Evolutionary conservation across 164 flowering plant genomes (phyloP).

Genomic region (Nymphaea thermarum): DNA sequence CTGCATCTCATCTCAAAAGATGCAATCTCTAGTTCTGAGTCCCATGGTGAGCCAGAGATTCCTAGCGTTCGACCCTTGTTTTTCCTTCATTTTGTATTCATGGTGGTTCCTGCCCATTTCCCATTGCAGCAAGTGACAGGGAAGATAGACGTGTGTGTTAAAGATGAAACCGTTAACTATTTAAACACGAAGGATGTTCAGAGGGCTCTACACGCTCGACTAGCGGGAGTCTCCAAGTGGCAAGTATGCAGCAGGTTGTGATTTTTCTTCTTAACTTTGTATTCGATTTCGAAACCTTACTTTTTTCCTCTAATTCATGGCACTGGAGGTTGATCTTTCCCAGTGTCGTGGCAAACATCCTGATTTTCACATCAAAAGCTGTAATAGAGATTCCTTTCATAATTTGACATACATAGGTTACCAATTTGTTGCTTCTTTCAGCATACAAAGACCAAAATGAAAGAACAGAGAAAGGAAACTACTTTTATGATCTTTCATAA

Average conservation of each 20-base stretch:
- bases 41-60: slow-evolving; percentile 36
- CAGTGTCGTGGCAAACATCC: not conserved
- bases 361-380: not conserved
- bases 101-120: not conserved
- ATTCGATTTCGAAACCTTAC: not conserved
- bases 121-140: slow-evolving; percentile 33
- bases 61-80: not conserved
- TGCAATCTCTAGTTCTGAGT: slow-evolving; percentile 46
- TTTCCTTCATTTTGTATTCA: not conserved
- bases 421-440: not conserved
- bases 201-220: slow-evolving; percentile 71
- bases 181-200: slow-evolving; percentile 64
- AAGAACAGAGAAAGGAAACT: too few relatives aligned
- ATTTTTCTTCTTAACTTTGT: slow-evolving; percentile 5
- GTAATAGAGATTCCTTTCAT: not conserved
- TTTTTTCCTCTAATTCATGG: not conserved
- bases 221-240: slow-evolving; percentile 56
- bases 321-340: not conserved
- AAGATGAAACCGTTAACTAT: slow-evolving; percentile 65
- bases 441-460: not conserved
- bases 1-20: slow-evolving; percentile 49
- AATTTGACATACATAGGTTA: not conserved
- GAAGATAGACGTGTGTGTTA: slow-evolving; percentile 67
- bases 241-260: slow-evolving; percentile 62
- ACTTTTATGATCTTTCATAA: not conserved